Evolutionary conservation across 2,329 filamentous ascomycete genomes (phyloP).

Genomic region (Ophiocordyceps robertsii): DNA sequence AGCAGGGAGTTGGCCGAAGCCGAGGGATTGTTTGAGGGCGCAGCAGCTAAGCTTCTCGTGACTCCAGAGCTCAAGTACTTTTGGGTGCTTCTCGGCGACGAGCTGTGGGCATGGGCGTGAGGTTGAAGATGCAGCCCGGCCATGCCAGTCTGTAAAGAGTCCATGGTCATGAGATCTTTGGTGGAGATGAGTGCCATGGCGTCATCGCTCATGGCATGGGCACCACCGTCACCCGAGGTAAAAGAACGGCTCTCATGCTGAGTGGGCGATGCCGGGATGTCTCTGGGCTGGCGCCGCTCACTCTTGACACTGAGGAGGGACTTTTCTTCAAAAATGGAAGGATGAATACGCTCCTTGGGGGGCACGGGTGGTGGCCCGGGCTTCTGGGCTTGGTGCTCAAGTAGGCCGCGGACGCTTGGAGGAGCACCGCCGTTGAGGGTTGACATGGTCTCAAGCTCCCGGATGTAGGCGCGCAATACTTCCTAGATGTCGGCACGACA

Average conservation of each 20-base stretch:
- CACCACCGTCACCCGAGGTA: slow-evolving; percentile 20
- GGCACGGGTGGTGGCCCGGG: slow-evolving; percentile 5
- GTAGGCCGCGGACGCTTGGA: slow-evolving; percentile 37
- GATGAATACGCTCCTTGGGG: slow-evolving; percentile 11
- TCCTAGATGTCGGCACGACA: slow-evolving; percentile 25
- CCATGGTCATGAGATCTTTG: slow-evolving; percentile 35
- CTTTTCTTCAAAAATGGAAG: slow-evolving; percentile 24
- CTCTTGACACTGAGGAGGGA: slow-evolving; percentile 25
- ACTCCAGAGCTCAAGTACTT: slow-evolving; percentile 21
- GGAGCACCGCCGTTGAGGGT: slow-evolving; percentile 27
- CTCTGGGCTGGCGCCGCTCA: slow-evolving; percentile 20
- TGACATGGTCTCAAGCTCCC: slow-evolving; percentile 39
- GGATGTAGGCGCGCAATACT: slow-evolving; percentile 46
- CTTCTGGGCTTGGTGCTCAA: slow-evolving; percentile 28
- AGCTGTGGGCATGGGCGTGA: slow-evolving; percentile 18
- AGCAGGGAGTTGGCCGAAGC: slow-evolving; percentile 17
- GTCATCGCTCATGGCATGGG: slow-evolving; percentile 14
- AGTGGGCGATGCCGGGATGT: slow-evolving; percentile 8
- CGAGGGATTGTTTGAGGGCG: slow-evolving; percentile 14
- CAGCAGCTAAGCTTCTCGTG: slow-evolving; percentile 11
- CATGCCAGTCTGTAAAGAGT: slow-evolving; percentile 26
- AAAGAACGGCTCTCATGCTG: slow-evolving; percentile 13
- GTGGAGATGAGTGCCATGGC: slow-evolving; percentile 39
- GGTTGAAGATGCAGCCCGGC: slow-evolving; percentile 26
- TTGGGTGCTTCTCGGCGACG: slow-evolving; percentile 18